Percentiles rank a stretch among this genome's conserved stretches.
phyloP scores from a whole-genome alignment of 108 stramenopile genomes.

The Nitzschia putrida region DNA sequence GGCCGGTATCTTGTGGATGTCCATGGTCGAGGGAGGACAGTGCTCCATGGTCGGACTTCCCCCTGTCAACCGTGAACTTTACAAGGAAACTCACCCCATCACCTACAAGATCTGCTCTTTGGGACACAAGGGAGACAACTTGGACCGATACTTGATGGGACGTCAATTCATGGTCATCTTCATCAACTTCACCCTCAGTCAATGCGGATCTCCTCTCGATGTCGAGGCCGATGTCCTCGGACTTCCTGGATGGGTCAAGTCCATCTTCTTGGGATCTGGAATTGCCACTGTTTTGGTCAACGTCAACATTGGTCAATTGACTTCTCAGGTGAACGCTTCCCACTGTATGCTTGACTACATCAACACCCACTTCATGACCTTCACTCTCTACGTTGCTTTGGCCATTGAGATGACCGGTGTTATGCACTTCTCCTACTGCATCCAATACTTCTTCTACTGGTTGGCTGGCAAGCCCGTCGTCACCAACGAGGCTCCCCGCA shows the following conservation, averaged over 20 bases:
- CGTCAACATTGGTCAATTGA: slow-evolving; percentile 75
- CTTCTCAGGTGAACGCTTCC: slow-evolving; percentile 69
- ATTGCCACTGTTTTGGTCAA: slow-evolving; percentile 75
- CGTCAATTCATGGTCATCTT: slow-evolving; percentile 88
- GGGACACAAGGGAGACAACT: slow-evolving; percentile 82
- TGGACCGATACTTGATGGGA: slow-evolving; percentile 83
- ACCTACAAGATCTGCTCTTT: slow-evolving; percentile 55
- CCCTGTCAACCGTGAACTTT: slow-evolving; percentile 66
- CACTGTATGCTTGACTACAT: slow-evolving; percentile 83
- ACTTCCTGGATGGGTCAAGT: slow-evolving; percentile 54
- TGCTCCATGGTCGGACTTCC: slow-evolving; percentile 74
- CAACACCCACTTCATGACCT: slow-evolving; percentile 74
- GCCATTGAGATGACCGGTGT: slow-evolving; percentile 67
- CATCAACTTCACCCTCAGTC: slow-evolving; percentile 71
- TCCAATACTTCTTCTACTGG: slow-evolving; percentile 45
- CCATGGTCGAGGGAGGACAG: slow-evolving; percentile 78
- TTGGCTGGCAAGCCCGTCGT: slow-evolving; percentile 56
- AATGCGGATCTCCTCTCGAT: slow-evolving; percentile 58
- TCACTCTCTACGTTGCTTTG: slow-evolving; percentile 65
- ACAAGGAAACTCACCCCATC: slow-evolving; percentile 71
- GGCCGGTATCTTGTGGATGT: slow-evolving; percentile 58
- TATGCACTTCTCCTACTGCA: slow-evolving; percentile 70
- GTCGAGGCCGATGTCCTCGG: slow-evolving; percentile 56
- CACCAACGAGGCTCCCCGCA: slow-evolving; percentile 58
- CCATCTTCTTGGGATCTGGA: slow-evolving; percentile 74